Percentiles rank a stretch among this genome's conserved stretches.
Evolutionary conservation across 345 rosid species (phyloP).

Genomic region (Populus euphratica): DNA sequence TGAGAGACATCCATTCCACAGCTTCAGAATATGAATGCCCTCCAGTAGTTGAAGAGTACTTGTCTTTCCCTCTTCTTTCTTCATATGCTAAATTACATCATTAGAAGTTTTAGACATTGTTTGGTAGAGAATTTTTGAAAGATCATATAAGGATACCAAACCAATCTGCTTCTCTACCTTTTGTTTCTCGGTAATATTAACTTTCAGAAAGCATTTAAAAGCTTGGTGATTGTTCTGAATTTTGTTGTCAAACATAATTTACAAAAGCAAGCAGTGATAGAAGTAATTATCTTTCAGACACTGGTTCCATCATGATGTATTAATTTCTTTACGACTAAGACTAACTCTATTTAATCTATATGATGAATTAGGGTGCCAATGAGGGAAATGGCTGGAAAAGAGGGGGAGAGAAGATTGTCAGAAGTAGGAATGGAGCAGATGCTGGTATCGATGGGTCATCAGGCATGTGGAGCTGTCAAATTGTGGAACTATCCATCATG

Average conservation of each 20-base stretch:
- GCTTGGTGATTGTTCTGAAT: too few species aligned
- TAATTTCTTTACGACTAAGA: too few species aligned
- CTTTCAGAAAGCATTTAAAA: too few species aligned
- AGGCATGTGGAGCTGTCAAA: slow-evolving; percentile 57
- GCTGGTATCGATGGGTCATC: slow-evolving; percentile 71
- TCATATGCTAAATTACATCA: not conserved
- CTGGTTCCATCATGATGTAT: too few species aligned
- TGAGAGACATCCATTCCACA: slow-evolving; percentile 47
- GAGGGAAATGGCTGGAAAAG: slow-evolving; percentile 53
- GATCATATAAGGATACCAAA: not conserved
- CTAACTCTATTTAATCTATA: not conserved
- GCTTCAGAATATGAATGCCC: slow-evolving; percentile 38
- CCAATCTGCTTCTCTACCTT: not conserved
- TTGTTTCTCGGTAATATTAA: too few species aligned
- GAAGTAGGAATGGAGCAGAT: slow-evolving; percentile 57
- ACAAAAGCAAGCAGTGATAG: too few species aligned
- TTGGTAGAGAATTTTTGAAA: not conserved
- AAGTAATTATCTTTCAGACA: too few species aligned
- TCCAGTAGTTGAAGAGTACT: slow-evolving; percentile 45
- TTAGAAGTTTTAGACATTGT: too few species aligned
- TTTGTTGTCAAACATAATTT: too few species aligned
- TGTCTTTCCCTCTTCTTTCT: not conserved
- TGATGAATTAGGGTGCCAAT: slow-evolving; percentile 42
- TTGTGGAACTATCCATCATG: slow-evolving; percentile 77
- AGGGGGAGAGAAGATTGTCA: slow-evolving; percentile 42